phyloP scores from a whole-genome alignment of 176 grass and related monocot species.

The Oryza rufipogon region DNA sequence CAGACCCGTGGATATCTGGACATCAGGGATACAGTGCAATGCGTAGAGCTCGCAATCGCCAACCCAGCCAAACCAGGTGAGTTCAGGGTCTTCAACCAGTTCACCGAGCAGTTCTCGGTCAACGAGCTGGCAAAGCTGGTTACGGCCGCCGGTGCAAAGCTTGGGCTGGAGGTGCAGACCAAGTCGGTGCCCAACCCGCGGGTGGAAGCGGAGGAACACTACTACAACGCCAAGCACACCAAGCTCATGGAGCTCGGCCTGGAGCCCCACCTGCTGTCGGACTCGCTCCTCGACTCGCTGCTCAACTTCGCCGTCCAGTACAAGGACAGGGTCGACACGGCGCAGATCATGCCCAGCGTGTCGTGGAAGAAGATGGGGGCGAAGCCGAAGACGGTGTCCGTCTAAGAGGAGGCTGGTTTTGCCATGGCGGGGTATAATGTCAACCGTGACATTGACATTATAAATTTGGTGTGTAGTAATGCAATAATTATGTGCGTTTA shows the following conservation, averaged over 20 bases:
- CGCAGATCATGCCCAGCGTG: slow-evolving; percentile 91
- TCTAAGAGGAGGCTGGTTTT: slow-evolving; percentile 20
- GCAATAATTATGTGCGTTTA: slow-evolving; percentile 24
- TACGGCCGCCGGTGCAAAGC: slow-evolving; percentile 66
- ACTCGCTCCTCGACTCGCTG: slow-evolving; percentile 84
- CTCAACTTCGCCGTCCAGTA: slow-evolving; percentile 87
- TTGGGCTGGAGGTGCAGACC: slow-evolving; percentile 73
- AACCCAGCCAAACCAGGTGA: slow-evolving; percentile 88
- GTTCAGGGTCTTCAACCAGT: slow-evolving; percentile 97
- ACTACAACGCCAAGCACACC: slow-evolving; percentile 89
- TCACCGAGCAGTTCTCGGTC: slow-evolving; percentile 92
- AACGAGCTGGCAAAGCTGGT: slow-evolving; percentile 84
- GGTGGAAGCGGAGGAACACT: slow-evolving; percentile 91
- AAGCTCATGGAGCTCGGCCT: slow-evolving; percentile 79
- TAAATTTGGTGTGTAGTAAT: slow-evolving; percentile 24
- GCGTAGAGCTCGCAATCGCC: slow-evolving; percentile 84
- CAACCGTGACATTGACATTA: slow-evolving; percentile 51
- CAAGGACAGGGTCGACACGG: slow-evolving; percentile 68
- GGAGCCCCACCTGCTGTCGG: slow-evolving; percentile 73
- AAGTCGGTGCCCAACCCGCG: slow-evolving; percentile 84
- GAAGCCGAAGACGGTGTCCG: slow-evolving; percentile 57
- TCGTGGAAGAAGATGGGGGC: slow-evolving; percentile 88
- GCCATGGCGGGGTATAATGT: slow-evolving; percentile 28
- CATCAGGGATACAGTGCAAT: slow-evolving; percentile 92
- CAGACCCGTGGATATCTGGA: slow-evolving; percentile 94